phyloP scores from a whole-genome alignment of 1,284 basidiomycete genomes.

The Exobasidium cylindrosporum region DNA sequence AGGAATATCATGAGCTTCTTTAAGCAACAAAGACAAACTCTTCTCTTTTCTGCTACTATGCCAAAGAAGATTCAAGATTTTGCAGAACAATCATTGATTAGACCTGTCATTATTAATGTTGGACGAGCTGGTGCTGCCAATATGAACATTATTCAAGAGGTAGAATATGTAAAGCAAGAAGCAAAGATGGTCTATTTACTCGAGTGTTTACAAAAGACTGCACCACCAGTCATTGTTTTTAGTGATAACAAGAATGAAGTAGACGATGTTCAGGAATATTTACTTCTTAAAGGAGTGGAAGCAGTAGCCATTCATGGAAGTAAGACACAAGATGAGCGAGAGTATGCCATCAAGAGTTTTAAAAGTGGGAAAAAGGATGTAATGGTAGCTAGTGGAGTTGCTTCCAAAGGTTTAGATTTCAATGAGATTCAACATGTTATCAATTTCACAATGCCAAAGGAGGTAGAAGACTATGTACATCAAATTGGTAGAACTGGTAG shows the following conservation, averaged over 20 bases:
- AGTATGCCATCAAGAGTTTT: conserved; percentile 97
- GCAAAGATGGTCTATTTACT: conserved; percentile 98
- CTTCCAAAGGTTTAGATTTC: conserved; percentile 96
- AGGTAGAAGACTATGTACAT: conserved; percentile 67
- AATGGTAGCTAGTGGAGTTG: conserved; percentile 97
- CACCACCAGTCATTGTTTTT: conserved; percentile 96
- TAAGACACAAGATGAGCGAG: conserved; percentile 96
- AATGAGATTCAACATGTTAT: conserved; percentile 97
- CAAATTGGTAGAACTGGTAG: conserved; percentile 81
- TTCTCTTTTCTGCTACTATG: conserved; percentile 98
- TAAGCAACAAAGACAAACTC: conserved; percentile 92
- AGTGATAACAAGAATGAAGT: conserved; percentile 99
- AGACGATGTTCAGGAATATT: conserved; percentile 97
- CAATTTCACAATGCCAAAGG: conserved; percentile 98
- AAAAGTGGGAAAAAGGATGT: conserved; percentile 96
- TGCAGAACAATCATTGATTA: conserved; percentile 87
- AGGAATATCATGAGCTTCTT: conserved; percentile 98
- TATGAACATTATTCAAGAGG: conserved; percentile 91
- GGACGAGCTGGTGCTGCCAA: conserved; percentile 97
- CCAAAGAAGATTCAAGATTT: conserved; percentile 98
- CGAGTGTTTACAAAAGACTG: conserved; percentile 96
- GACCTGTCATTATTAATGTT: conserved; percentile 91
- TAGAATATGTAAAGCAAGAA: conserved; percentile 98
- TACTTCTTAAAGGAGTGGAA: conserved; percentile 92
- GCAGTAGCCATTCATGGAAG: conserved; percentile 98